Evolutionary conservation across 257 asterid species (phyloP).

Genomic region (Solanum virginianum): DNA sequence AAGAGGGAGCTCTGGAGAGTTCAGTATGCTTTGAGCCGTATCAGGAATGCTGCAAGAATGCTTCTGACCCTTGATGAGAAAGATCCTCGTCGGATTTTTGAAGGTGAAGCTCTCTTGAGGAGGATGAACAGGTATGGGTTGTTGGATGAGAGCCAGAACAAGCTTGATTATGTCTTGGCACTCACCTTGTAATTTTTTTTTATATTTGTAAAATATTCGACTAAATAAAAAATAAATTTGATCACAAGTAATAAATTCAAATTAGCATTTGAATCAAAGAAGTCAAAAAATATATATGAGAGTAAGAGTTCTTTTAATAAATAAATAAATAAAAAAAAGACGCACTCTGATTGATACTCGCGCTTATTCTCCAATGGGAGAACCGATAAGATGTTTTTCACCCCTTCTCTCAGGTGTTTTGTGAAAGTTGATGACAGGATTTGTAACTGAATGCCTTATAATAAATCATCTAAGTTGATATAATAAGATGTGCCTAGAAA

Average conservation of each 20-base stretch:
- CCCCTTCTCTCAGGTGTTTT: neutral
- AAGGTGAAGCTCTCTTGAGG: slow-evolving; percentile 85
- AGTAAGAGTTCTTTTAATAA: too few species aligned
- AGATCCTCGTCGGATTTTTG: slow-evolving; percentile 71
- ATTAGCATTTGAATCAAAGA: too few species aligned
- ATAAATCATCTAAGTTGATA: neutral
- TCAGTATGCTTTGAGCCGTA: slow-evolving; percentile 80
- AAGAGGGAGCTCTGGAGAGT: slow-evolving; percentile 97
- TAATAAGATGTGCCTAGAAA: neutral
- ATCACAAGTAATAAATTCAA: too few species aligned
- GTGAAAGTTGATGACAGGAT: neutral
- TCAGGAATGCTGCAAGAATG: slow-evolving; percentile 61
- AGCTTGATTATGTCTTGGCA: slow-evolving; percentile 81
- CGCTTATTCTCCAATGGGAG: too few species aligned
- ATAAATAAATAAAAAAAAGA: too few species aligned
- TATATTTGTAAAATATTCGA: too few species aligned
- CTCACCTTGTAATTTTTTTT: slow-evolving; percentile 1
- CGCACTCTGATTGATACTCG: too few species aligned
- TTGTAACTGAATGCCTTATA: neutral
- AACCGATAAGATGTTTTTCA: neutral
- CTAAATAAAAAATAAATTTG: too few species aligned
- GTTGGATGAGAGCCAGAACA: slow-evolving; percentile 77
- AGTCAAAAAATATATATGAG: too few species aligned
- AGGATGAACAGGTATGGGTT: slow-evolving; percentile 77
- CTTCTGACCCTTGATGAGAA: slow-evolving; percentile 80